A percentile compares a stretch with the other conserved stretches of the same genome.
Evolutionary conservation across 768 basidiomycete species (phyloP).

Genomic region (Lyophyllum shimeji): DNA sequence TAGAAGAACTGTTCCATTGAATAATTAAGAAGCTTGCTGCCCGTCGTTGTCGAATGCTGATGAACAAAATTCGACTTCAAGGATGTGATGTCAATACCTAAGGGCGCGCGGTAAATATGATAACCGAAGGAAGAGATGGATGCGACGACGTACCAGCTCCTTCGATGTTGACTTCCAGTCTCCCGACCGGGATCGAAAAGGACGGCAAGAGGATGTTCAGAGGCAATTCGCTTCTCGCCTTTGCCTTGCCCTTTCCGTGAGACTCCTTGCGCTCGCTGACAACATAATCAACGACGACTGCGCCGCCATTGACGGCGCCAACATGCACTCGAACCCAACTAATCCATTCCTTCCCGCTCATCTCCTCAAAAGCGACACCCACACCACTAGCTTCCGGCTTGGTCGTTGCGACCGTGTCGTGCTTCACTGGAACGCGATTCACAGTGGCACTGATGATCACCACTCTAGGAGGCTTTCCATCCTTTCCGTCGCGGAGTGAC

Average conservation of each 20-base stretch:
- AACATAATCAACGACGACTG: conserved; percentile 64
- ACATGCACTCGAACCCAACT: conserved; percentile 64
- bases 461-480: conserved; percentile 38
- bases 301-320: conserved; percentile 50
- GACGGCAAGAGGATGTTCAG: conserved; percentile 63
- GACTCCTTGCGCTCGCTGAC: conserved; percentile 37
- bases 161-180: conserved; percentile 63
- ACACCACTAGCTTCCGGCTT: conserved; percentile 35
- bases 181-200: conserved; percentile 70
- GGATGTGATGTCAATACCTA: conserved; percentile 43
- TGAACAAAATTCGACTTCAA: conserved; percentile 59
- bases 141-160: conserved; percentile 43
- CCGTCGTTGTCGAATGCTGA: conserved; percentile 38
- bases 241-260: conserved; percentile 35
- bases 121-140: neutral
- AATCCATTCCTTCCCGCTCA: conserved; percentile 58
- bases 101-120: conserved; percentile 9
- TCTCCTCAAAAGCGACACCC: conserved; percentile 49
- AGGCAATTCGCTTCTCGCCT: conserved; percentile 24
- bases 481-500: conserved; percentile 6
- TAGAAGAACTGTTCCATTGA: conserved; percentile 58
- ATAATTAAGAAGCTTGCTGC: conserved; percentile 54
- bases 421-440: conserved; percentile 63
- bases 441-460: conserved; percentile 60
- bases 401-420: conserved; percentile 47